Conservation (phyloP, 306 rosid species). For the Fragaria ananassa region DNA sequence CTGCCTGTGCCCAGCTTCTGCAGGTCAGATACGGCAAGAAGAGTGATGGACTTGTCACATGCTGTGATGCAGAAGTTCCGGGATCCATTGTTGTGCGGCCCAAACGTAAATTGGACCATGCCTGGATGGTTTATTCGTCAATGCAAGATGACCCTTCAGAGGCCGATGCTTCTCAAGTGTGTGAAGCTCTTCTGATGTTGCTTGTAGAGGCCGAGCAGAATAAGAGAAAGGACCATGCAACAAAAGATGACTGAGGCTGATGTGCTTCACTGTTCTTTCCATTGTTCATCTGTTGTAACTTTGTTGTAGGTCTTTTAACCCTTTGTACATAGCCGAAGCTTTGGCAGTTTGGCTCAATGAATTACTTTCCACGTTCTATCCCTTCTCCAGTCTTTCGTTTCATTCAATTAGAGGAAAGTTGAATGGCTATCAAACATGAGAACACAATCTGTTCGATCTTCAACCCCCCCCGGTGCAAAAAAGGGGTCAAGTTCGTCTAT, state of each 20-base stretch:
- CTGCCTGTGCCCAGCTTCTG: constrained; percentile 91
- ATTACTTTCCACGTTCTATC: not conserved
- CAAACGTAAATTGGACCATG: constrained; percentile 76
- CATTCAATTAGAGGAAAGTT: not conserved
- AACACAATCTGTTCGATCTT: not conserved
- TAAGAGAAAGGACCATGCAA: constrained; percentile 54
- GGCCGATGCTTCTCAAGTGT: constrained; percentile 87
- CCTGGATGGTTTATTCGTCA: constrained; percentile 96
- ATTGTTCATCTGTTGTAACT: constrained; percentile 14
- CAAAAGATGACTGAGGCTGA: constrained; percentile 59
- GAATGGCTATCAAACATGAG: not conserved
- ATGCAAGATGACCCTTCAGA: constrained; percentile 54
- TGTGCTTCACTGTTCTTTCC: not conserved
- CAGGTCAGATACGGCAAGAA: constrained; percentile 83
- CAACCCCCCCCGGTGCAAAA: too few relatives aligned
- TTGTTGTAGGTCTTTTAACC: too few relatives aligned
- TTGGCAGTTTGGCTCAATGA: not conserved
- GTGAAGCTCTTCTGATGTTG: constrained; percentile 86
- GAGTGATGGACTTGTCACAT: constrained; percentile 89
- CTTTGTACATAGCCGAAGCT: not conserved
- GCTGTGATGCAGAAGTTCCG: constrained; percentile 92
- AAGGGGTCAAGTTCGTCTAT: too few relatives aligned
- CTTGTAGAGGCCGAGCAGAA: constrained; percentile 75
- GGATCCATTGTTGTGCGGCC: constrained; percentile 88
- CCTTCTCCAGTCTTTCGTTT: not conserved